These are phyloP conservation scores for Parafenestella ontariensis DNA, from an alignment of 2,329 filamentous ascomycete genomes.

Conservation along the genomic window DNA sequence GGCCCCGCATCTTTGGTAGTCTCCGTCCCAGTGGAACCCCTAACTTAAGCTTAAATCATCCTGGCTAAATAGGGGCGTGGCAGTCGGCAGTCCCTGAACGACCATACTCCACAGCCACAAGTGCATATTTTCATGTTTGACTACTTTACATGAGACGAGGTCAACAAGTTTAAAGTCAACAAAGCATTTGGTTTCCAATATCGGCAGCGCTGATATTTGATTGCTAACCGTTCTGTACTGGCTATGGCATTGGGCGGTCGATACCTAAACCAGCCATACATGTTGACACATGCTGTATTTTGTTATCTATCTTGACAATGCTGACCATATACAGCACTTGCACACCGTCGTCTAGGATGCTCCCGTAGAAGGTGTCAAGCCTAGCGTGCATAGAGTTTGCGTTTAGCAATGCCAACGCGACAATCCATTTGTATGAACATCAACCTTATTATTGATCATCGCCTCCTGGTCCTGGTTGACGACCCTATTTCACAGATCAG, in stretches of 20 bases:
- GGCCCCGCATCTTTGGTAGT: conserved; percentile 16
- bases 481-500: conserved; percentile 29
- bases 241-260: not conserved
- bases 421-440: not conserved
- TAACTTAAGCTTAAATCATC: conserved; percentile 28
- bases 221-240: not conserved
- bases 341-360: not conserved
- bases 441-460: conserved; percentile 16
- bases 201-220: too few relatives aligned
- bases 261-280: not conserved
- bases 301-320: conserved; percentile 12
- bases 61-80: conserved; percentile 7
- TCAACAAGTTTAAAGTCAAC: too few relatives aligned
- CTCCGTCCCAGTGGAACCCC: conserved; percentile 16
- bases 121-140: not conserved
- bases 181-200: too few relatives aligned
- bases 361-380: not conserved
- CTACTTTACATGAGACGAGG: too few relatives aligned
- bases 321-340: conserved; percentile 3
- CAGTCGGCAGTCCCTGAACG: not conserved
- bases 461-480: conserved; percentile 37
- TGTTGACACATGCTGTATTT: conserved; percentile 1
- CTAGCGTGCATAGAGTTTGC: not conserved
- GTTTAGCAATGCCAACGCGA: not conserved
- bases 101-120: not conserved